Evolutionary conservation across 1,284 basidiomycete genomes (phyloP).

Genomic region (Austroboletus novae-zelandiae): DNA sequence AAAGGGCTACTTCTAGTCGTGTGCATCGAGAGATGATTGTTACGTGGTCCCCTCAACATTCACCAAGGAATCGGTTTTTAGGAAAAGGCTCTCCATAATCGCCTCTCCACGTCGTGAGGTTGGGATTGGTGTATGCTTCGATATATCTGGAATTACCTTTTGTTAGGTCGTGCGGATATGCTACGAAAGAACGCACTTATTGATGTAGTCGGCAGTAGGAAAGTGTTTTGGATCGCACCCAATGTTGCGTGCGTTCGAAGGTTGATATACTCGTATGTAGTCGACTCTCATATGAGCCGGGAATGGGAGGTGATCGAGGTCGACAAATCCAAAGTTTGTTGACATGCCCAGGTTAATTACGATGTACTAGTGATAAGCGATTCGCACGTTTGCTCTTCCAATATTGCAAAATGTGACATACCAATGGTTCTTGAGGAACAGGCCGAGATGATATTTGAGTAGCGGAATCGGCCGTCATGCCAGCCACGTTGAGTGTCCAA

Average conservation of each 20-base stretch:
- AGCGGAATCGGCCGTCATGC: constrained; percentile 56
- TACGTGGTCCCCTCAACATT: constrained; percentile 22
- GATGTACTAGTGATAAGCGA: constrained; percentile 37
- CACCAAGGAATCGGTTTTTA: constrained; percentile 30
- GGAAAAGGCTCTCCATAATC: constrained; percentile 35
- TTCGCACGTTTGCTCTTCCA: background rate
- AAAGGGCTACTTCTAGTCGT: background rate
- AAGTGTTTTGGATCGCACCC: constrained; percentile 70
- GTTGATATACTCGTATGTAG: constrained; percentile 71
- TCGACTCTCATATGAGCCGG: constrained; percentile 66
- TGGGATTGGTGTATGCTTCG: constrained; percentile 43
- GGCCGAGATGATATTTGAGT: constrained; percentile 61
- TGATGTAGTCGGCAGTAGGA: constrained; percentile 65
- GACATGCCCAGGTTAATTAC: constrained; percentile 57
- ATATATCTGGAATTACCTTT: constrained; percentile 25
- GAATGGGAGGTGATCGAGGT: constrained; percentile 55
- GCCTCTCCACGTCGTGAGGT: constrained; percentile 40
- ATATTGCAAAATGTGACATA: constrained; percentile 26
- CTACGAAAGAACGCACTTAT: constrained; percentile 37
- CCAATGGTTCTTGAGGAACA: constrained; percentile 73
- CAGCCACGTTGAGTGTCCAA: constrained; percentile 67
- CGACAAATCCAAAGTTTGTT: constrained; percentile 53
- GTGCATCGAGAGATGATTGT: background rate
- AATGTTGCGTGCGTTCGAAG: constrained; percentile 52
- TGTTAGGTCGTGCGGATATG: background rate